Conservation (phyloP, 169 alveolate genomes). For the Plasmodium blacklocki region DNA sequence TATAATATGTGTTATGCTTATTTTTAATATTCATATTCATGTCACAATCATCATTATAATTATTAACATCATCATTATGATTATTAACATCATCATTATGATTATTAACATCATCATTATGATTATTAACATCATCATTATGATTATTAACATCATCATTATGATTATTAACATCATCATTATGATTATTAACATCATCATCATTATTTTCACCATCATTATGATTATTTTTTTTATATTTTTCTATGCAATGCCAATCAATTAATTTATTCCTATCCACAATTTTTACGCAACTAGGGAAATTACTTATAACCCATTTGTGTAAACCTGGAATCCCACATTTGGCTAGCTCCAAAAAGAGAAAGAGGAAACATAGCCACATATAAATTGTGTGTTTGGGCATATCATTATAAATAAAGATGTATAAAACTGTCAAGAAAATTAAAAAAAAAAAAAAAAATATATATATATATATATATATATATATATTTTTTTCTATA, state of each 20-base stretch:
- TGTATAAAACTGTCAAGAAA: background rate
- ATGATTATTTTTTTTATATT: too few relatives aligned
- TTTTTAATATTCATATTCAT: too few relatives aligned
- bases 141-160: too few relatives aligned
- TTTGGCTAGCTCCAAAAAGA: background rate
- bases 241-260: conserved; percentile 8
- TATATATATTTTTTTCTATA: too few relatives aligned
- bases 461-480: too few relatives aligned
- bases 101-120: too few relatives aligned
- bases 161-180: background rate
- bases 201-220: too few relatives aligned
- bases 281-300: conserved; percentile 76
- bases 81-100: background rate
- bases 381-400: background rate
- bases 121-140: too few relatives aligned
- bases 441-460: too few relatives aligned
- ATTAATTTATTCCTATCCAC: conserved; percentile 41
- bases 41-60: too few relatives aligned
- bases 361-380: conserved; percentile 4
- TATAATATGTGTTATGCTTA: background rate
- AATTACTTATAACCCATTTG: conserved; percentile 76
- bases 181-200: too few relatives aligned
- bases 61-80: too few relatives aligned
- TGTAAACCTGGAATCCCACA: conserved; percentile 82
- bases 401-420: conserved; percentile 17